Base-by-base conservation (phyloP, 2,329 filamentous ascomycete genomes). In the Hirsutella minnesotensis region DNA sequence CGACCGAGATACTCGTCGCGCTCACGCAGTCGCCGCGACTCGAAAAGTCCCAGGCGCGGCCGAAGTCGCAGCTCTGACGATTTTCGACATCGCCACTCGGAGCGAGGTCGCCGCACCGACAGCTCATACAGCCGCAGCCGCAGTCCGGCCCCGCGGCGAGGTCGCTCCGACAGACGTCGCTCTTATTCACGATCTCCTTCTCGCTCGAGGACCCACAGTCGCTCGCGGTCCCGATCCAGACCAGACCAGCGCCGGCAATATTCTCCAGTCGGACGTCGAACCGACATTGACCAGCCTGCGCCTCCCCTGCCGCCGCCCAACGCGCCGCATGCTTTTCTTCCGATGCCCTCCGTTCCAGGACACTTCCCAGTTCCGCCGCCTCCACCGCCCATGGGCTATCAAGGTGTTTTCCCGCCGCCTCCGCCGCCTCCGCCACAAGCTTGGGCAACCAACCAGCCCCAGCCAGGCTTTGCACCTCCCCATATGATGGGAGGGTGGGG, bases 371-470 rank as follows among this genome's bases (percentile, higher is more conserved):
- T 38, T 9, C 42, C 42, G 5, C 44, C 39, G 18, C 42, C 38
- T 12, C 40, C 44, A 24, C 44, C 59, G 0, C 63, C 64, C 9
- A 50, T 51, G 13, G 63, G 63, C 5, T 68, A 64, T 41, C 57
- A 60, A 39, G 66, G 65, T 3, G 57, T 60, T 10, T 70, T 68
- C 66, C 66, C 65, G 5, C 59, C 56, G 2, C 59, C 58, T 0
- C 61, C 57, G 1, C 56, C 56, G n/a, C 57, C 53, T 36, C 54
- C 49, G 5, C 47, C 49, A 7, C 48, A 51, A 41, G 49, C 43
- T 38, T 62, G 58, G 60, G 55, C 51, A 8, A 49, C 52, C 3
- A 53, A 60, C 34, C 50, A 38, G 15, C 24, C 54, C 34, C 50
- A 38, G 15, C 24, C 54, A 18, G 46, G 49, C 20, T 51, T 58